Conservation (phyloP, 192 early-diverging fungal genomes). For the Coemansia biformis region DNA sequence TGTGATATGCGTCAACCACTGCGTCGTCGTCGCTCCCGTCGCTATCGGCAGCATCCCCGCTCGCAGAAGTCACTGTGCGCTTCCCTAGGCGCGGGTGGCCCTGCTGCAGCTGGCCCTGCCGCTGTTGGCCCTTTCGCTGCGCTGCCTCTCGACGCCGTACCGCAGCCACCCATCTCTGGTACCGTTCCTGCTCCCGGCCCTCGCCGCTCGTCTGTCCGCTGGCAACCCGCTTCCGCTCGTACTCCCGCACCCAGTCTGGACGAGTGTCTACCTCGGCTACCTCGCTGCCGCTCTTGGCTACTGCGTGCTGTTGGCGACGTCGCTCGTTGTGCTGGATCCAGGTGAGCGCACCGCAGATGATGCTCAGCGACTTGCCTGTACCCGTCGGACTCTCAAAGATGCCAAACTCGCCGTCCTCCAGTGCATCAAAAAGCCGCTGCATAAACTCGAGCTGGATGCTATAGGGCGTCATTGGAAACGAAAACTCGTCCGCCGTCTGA, state of each 20-base stretch:
- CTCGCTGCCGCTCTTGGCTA: neutral
- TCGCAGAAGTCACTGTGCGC: neutral
- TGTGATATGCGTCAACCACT: conserved; percentile 60
- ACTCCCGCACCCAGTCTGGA: conserved; percentile 52
- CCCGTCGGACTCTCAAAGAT: conserved; percentile 93
- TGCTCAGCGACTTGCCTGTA: conserved; percentile 85
- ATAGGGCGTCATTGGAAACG: conserved; percentile 71
- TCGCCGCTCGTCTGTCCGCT: neutral
- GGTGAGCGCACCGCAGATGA: conserved; percentile 77
- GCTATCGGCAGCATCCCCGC: conserved; percentile 1
- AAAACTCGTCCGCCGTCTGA: conserved; percentile 26
- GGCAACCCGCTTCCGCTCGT: conserved; percentile 8
- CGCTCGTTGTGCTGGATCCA: conserved; percentile 67
- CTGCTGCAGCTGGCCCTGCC: neutral
- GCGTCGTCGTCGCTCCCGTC: conserved; percentile 47
- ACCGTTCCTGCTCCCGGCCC: conserved; percentile 8
- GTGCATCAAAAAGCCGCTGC: conserved; percentile 61
- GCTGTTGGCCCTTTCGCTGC: conserved; percentile 1
- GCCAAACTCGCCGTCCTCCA: conserved; percentile 64
- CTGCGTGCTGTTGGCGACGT: neutral
- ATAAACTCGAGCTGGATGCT: conserved; percentile 75
- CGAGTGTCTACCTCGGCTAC: neutral
- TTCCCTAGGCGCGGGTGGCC: neutral
- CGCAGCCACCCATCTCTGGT: conserved; percentile 24
- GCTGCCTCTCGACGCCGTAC: conserved; percentile 23